A percentile compares a stretch with the other conserved stretches of the same genome.
Conservation (phyloP, 257 asterid genomes). For the Ocimum tenuiflorum region DNA sequence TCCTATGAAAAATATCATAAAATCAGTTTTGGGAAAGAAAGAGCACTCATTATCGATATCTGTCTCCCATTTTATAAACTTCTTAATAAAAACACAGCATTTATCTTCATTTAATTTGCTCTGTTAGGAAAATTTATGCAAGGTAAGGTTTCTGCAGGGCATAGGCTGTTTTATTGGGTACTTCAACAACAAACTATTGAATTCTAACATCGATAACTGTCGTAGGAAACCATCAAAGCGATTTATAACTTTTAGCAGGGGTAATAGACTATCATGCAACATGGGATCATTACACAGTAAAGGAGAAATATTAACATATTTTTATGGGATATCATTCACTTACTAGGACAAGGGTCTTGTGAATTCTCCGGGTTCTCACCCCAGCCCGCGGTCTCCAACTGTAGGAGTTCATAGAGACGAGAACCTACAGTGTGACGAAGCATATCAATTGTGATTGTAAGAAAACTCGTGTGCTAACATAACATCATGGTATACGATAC, state of each 20-base stretch:
- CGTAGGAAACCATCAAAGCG: neutral
- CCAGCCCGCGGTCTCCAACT: conserved; percentile 46
- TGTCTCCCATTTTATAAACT: neutral
- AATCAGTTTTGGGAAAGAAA: neutral
- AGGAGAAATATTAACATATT: neutral
- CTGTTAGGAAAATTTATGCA: neutral
- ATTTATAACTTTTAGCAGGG: too few species aligned
- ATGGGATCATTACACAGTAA: neutral
- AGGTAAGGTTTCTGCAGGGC: neutral
- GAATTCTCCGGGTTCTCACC: conserved; percentile 17
- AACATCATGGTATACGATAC: neutral
- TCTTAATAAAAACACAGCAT: neutral
- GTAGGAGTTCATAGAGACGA: conserved; percentile 52
- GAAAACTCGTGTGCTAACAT: neutral
- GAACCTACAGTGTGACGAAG: conserved; percentile 24
- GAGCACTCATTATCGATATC: neutral
- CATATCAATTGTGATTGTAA: neutral
- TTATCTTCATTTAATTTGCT: too few species aligned
- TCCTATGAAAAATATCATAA: neutral
- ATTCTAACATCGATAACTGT: neutral
- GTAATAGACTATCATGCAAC: neutral
- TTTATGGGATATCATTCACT: conserved; percentile 13
- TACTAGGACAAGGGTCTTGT: conserved; percentile 32
- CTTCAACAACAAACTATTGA: neutral
- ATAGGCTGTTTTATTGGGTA: neutral